Evolutionary conservation across 352 stramenopile genomes (phyloP), one percentile per base, ranked within the genome.

Genomic region (Globisporangium orthogonon): DNA sequence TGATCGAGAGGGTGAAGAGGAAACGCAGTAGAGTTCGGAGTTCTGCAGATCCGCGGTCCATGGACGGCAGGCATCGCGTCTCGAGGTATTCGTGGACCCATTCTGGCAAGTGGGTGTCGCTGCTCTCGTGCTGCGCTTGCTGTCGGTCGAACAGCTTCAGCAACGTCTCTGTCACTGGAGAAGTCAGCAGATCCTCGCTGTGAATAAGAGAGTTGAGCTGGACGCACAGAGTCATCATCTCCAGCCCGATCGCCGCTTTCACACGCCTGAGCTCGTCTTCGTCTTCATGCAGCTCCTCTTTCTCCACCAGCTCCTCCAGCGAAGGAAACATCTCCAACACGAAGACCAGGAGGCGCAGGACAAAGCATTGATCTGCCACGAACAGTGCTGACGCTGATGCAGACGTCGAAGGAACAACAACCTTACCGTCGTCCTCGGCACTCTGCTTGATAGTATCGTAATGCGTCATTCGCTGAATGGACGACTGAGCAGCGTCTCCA

Each of bases 221-320:
- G 18, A 89, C 65, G 52, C 74, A 83, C 43, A 86, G 29, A 7
- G 66, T 63, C 18, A 83, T 61, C 28, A 89, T 50, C 44, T 91
- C 83, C 29, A 71, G 66, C n/a, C 66, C 71, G 13, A 89, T 55
- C 0, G 72, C 58, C 31, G 68, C 64, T 33, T 81, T 80, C 9
- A 75, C 71, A n/a, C 50, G 63, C 31, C 62, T 61, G 7, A 88
- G 52, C 30, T 81, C 76, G 15, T 86, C 72, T 71, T 88, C 76
- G 30, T 91, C 74, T 41, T 91, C 80, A 61, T 76, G 78, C 15
- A 91, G 53, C 53, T 88, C 73, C n/a, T 88, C 77, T 28, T 75
- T 81, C 48, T 85, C 76, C 10, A 71, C 68, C 9, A 85, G 67
- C 6, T 58, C 54, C 18, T 89, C 63, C 4, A 89, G 68, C 45